Conservation (phyloP, 805 yeast genomes). For the Lipomyces chichibuensis region DNA sequence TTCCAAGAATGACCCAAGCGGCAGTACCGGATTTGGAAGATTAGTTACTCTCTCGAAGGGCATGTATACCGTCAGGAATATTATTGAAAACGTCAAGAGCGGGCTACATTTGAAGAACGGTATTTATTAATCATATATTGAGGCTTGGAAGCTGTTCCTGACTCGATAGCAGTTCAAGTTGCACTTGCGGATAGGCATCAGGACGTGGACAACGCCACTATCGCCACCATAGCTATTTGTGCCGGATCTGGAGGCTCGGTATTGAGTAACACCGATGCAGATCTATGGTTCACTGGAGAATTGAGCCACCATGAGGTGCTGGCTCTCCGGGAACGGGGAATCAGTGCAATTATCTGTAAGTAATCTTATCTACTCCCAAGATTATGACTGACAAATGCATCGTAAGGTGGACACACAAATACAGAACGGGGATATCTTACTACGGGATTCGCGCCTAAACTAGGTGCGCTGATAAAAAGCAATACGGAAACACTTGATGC, state of each 20-base stretch:
- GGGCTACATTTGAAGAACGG: constrained; percentile 53
- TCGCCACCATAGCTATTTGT: constrained; percentile 75
- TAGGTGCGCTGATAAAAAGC: constrained; percentile 49
- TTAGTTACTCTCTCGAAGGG: constrained; percentile 58
- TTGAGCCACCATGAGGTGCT: constrained; percentile 91
- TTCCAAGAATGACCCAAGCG: constrained; percentile 53
- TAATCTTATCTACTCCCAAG: background rate
- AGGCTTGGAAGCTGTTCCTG: background rate
- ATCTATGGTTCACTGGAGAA: constrained; percentile 87
- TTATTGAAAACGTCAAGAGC: constrained; percentile 24
- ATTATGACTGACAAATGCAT: background rate
- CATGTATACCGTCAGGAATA: constrained; percentile 2
- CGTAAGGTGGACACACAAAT: constrained; percentile 72
- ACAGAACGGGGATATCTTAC: constrained; percentile 84
- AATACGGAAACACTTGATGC: constrained; percentile 3
- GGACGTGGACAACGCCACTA: constrained; percentile 41
- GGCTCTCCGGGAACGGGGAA: constrained; percentile 68
- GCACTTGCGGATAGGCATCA: constrained; percentile 48
- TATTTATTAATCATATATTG: background rate
- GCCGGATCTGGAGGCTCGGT: constrained; percentile 94
- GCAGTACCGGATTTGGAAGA: constrained; percentile 44
- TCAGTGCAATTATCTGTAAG: constrained; percentile 66
- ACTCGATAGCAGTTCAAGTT: constrained; percentile 55
- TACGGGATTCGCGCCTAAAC: constrained; percentile 53
- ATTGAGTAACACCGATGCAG: constrained; percentile 57